Evolutionary conservation across 352 stramenopile genomes (phyloP).

Genomic region (Phytophthora ramorum): DNA sequence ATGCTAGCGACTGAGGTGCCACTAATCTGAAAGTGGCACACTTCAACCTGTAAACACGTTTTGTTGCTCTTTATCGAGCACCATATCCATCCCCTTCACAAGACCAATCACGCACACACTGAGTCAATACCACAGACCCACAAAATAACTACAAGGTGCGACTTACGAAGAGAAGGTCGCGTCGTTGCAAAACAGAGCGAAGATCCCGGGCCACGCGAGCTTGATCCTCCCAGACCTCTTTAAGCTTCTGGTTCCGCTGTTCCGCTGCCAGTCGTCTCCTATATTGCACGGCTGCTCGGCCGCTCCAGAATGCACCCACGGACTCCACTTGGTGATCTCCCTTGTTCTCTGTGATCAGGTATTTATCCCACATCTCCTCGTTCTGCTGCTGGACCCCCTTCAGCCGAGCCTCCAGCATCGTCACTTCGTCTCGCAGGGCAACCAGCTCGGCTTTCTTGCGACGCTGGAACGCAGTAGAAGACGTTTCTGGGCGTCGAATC

Average conservation of each 20-base stretch:
- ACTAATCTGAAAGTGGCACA: no score
- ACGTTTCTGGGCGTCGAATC: conserved; percentile 21
- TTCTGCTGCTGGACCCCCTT: conserved; percentile 1
- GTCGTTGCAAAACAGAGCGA: conserved; percentile 14
- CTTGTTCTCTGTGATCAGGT: not conserved
- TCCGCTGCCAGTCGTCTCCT: conserved; percentile 22
- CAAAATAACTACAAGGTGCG: not conserved
- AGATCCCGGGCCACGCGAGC: conserved; percentile 7
- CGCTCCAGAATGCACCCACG: not conserved
- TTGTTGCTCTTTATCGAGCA: not conserved
- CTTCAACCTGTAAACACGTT: not conserved
- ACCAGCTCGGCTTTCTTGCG: conserved; percentile 17
- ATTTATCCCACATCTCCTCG: not conserved
- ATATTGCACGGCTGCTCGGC: conserved; percentile 23
- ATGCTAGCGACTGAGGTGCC: no score
- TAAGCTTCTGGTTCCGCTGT: conserved; percentile 26
- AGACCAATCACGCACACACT: not conserved
- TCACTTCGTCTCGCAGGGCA: conserved; percentile 12
- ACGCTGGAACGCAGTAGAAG: conserved; percentile 28
- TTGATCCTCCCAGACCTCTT: conserved; percentile 20
- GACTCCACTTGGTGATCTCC: not conserved
- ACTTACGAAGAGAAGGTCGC: conserved; percentile 5
- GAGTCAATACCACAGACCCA: not conserved
- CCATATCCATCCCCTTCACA: conserved; percentile 5
- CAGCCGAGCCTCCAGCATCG: conserved; percentile 9